Evolutionary conservation across 75 land plant species (phyloP).

Genomic region (Pseudotsuga menziesii): DNA sequence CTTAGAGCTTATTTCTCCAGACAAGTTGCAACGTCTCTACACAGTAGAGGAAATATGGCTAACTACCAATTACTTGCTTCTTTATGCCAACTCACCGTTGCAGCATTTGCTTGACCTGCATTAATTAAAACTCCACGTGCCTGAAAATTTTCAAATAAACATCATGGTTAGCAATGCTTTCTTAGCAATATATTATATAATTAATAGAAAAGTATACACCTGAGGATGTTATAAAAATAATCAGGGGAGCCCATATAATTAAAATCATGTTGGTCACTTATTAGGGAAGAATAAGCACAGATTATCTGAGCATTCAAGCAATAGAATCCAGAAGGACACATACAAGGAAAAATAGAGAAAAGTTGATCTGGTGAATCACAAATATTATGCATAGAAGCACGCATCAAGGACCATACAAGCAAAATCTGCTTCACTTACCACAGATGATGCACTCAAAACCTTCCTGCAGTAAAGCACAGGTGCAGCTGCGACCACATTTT

Average conservation of each 20-base stretch:
- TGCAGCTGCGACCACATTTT: constrained; percentile 92
- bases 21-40: neutral
- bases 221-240: neutral
- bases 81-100: constrained; percentile 63
- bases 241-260: neutral
- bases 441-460: constrained; percentile 38
- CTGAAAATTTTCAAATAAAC: constrained; percentile 25
- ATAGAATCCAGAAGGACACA: neutral
- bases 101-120: constrained; percentile 99
- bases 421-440: constrained; percentile 31
- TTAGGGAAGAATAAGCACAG: neutral
- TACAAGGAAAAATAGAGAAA: neutral
- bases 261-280: neutral
- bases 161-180: neutral
- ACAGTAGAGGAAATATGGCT: neutral
- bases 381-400: neutral
- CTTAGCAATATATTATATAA: neutral
- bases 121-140: constrained; percentile 94
- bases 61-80: neutral
- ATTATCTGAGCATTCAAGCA: neutral
- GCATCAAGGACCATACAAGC: constrained; percentile 11
- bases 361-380: neutral
- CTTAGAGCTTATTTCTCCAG: neutral
- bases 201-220: neutral
- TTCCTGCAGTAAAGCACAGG: constrained; percentile 83